A percentile compares a stretch with the other conserved stretches of the same genome.
These are phyloP conservation scores for Chalciporus piperatus DNA, from an alignment of 768 basidiomycete genomes.

Conservation along the genomic window DNA sequence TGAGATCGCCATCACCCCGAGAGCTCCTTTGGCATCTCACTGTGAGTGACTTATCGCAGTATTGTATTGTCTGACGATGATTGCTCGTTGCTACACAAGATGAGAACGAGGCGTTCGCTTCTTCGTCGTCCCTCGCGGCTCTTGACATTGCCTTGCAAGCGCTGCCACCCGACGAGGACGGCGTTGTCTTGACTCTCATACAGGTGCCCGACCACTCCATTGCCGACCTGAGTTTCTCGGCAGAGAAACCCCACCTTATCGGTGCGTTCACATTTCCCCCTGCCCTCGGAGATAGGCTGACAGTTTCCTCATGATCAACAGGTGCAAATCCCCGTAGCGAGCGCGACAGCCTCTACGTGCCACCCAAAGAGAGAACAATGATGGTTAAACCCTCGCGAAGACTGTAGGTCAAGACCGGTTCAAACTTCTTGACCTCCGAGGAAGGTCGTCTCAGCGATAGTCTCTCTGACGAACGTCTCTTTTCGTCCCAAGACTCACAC, in stretches of 20 bases:
- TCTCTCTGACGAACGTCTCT: no score
- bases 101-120: neutral
- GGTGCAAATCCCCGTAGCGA: neutral
- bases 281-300: neutral
- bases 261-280: slow-evolving; percentile 2
- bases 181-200: neutral
- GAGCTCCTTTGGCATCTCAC: neutral
- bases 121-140: slow-evolving; percentile 5
- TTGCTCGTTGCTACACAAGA: neutral
- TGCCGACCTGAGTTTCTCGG: slow-evolving; percentile 3
- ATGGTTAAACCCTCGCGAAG: slow-evolving; percentile 17
- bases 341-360: slow-evolving; percentile 8
- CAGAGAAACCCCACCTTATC: neutral
- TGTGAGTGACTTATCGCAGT: slow-evolving; percentile 7
- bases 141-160: neutral
- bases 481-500: no score
- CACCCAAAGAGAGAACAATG: neutral
- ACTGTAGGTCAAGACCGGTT: slow-evolving; percentile 9
- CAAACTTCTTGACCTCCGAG: neutral
- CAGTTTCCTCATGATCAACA: neutral
- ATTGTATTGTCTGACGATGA: neutral
- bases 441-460: no score
- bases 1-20: neutral
- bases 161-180: neutral
- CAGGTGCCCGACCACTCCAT: neutral